Conservation (phyloP, 768 basidiomycete genomes). For the Hemileccinum rubropunctum region DNA sequence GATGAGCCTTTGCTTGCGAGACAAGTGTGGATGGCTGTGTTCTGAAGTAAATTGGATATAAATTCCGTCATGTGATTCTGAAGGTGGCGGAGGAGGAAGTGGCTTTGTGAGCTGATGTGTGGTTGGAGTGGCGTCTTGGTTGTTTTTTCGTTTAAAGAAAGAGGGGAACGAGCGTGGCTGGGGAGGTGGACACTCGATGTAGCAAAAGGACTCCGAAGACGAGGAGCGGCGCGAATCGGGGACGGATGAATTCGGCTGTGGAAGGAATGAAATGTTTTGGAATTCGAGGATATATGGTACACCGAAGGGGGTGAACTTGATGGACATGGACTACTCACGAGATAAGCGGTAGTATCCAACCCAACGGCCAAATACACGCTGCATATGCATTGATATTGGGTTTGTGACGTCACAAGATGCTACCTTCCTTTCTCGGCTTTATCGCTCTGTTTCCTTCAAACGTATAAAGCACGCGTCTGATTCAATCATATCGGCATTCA, state of each 20-base stretch:
- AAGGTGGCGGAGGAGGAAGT: slow-evolving; percentile 10
- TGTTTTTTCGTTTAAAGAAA: slow-evolving; percentile 25
- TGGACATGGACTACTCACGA: not conserved
- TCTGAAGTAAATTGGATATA: slow-evolving; percentile 21
- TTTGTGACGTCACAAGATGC: slow-evolving; percentile 27
- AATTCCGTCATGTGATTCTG: slow-evolving; percentile 26
- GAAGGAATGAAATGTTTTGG: slow-evolving; percentile 23
- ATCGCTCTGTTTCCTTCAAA: slow-evolving; percentile 16
- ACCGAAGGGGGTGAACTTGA: slow-evolving; percentile 31
- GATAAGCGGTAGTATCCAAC: no score
- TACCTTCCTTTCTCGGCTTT: slow-evolving; percentile 30
- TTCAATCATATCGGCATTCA: not conserved
- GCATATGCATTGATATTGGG: not conserved
- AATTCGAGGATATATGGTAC: slow-evolving; percentile 31
- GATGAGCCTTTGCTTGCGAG: slow-evolving; percentile 22
- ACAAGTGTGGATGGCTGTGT: slow-evolving; percentile 1
- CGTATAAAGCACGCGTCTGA: slow-evolving; percentile 14
- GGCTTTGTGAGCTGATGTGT: slow-evolving; percentile 8
- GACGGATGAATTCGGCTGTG: not conserved
- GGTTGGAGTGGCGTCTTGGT: not conserved
- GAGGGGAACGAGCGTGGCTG: slow-evolving; percentile 17
- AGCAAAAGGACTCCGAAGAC: slow-evolving; percentile 25
- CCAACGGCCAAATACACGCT: no score
- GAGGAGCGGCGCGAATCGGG: slow-evolving; percentile 4
- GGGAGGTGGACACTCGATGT: slow-evolving; percentile 26